Percentiles rank a stretch among this genome's conserved stretches.
These are phyloP conservation scores for Stagonosporopsis tanaceti DNA, from an alignment of 2,329 filamentous ascomycete species.

Conservation along the genomic window DNA sequence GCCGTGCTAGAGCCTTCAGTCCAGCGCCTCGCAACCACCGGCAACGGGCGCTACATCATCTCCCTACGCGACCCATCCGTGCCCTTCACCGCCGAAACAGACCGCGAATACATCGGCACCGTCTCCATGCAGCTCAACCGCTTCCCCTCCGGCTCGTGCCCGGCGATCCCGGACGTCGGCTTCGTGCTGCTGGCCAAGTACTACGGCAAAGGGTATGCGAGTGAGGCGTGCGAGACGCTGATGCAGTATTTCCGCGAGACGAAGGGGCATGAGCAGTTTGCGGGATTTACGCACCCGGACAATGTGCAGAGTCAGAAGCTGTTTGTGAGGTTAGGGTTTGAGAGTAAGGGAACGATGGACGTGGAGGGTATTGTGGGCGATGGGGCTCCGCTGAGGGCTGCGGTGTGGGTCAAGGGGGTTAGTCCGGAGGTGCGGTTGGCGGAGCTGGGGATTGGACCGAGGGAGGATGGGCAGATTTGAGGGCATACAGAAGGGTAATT, in stretches of 20 bases:
- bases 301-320: constrained; percentile 31
- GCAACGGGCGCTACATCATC: constrained; percentile 42
- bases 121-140: constrained; percentile 36
- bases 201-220: constrained; percentile 32
- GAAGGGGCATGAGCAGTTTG: constrained; percentile 19
- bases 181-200: constrained; percentile 23
- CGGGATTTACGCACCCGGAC: constrained; percentile 25
- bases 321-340: constrained; percentile 32
- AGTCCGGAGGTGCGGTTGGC: neutral
- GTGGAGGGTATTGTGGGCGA: constrained; percentile 18
- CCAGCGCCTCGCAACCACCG: constrained; percentile 29
- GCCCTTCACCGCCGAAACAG: neutral
- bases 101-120: constrained; percentile 22
- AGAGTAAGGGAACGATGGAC: constrained; percentile 21
- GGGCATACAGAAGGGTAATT: neutral
- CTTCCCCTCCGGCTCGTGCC: constrained; percentile 22
- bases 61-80: constrained; percentile 17
- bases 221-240: constrained; percentile 25
- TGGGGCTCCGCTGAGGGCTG: neutral
- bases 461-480: neutral
- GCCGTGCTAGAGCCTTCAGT: constrained; percentile 16
- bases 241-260: constrained; percentile 19
- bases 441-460: constrained; percentile 10
- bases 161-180: constrained; percentile 33
- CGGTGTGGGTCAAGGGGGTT: constrained; percentile 24